Percentiles rank a stretch among this genome's conserved stretches.
Conservation (phyloP, 768 basidiomycete species). For the Mrakia frigida region DNA sequence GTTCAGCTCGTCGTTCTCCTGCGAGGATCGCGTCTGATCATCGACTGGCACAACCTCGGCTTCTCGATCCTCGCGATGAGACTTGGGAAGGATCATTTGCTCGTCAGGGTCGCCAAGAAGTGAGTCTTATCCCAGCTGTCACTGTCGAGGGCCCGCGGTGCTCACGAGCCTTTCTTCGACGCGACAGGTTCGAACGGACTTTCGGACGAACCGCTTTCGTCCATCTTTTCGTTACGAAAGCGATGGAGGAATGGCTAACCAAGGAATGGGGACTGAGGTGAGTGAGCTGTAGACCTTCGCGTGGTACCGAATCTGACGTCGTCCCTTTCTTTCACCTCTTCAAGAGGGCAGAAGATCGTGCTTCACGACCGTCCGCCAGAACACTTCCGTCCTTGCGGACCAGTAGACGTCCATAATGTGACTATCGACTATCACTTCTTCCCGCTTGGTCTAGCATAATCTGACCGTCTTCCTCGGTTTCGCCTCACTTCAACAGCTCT, state of each 20-base stretch:
- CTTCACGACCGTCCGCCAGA: slow-evolving; percentile 86
- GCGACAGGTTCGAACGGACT: slow-evolving; percentile 66
- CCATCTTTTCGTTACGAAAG: slow-evolving; percentile 86
- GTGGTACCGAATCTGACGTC: not conserved
- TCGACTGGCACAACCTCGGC: slow-evolving; percentile 99
- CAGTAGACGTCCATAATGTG: slow-evolving; percentile 74
- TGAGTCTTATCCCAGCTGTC: slow-evolving; percentile 43
- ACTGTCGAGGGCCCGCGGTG: not conserved
- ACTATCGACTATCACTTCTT: slow-evolving; percentile 26
- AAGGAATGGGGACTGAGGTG: slow-evolving; percentile 72
- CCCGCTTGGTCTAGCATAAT: not conserved
- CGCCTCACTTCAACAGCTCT: slow-evolving; percentile 39
- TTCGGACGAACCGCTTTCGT: slow-evolving; percentile 80
- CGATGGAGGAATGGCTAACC: slow-evolving; percentile 69
- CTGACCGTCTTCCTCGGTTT: not conserved
- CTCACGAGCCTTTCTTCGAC: not conserved
- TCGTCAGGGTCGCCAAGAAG: slow-evolving; percentile 73
- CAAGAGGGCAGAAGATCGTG: slow-evolving; percentile 70
- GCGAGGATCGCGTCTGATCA: slow-evolving; percentile 77
- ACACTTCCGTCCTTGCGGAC: slow-evolving; percentile 67
- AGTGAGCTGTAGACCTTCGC: not conserved
- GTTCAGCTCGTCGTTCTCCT: slow-evolving; percentile 67
- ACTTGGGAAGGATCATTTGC: slow-evolving; percentile 60
- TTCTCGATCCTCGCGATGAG: slow-evolving; percentile 84
- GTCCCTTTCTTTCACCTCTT: slow-evolving; percentile 23